Percentiles rank a stretch among this genome's conserved stretches.
phyloP scores from a whole-genome alignment of 2,329 filamentous ascomycete genomes.

The Hypoxylon sp. region DNA sequence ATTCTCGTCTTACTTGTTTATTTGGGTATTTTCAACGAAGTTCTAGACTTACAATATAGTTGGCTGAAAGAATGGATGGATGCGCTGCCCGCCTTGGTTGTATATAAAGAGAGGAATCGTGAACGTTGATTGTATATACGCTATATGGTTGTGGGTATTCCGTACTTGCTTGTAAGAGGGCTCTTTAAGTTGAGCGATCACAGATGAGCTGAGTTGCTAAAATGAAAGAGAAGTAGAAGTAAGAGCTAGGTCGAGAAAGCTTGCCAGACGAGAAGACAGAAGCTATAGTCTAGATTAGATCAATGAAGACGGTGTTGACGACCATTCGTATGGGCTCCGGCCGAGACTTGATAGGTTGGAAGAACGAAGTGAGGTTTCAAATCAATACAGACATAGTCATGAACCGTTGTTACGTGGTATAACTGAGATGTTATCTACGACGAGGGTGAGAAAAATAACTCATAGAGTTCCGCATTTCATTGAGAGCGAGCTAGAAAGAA shows the following conservation, averaged over 20 bases:
- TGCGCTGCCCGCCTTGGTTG: not conserved
- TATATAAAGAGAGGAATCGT: slow-evolving; percentile 4
- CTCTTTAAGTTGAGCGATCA: not conserved
- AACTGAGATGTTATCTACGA: too few relatives aligned
- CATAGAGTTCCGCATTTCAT: not conserved
- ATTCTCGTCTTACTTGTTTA: not conserved
- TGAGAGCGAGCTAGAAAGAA: not conserved
- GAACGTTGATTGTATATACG: slow-evolving; percentile 15
- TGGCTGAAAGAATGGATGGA: not conserved
- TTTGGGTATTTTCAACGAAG: not conserved
- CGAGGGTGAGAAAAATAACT: too few relatives aligned
- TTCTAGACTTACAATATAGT: not conserved
- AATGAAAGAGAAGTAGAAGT: not conserved
- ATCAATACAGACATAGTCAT: too few relatives aligned
- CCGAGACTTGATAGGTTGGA: not conserved
- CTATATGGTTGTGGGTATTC: slow-evolving; percentile 7
- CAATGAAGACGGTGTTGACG: not conserved
- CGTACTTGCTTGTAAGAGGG: not conserved
- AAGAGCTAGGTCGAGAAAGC: not conserved
- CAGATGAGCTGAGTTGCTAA: not conserved
- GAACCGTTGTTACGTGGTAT: too few relatives aligned
- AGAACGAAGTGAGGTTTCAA: not conserved
- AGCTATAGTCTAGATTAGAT: not conserved
- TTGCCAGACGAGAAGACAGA: not conserved
- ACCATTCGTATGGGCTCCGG: not conserved